Evolutionary conservation across 2,329 filamentous ascomycete genomes (phyloP).

Genomic region (Aurifilum marmelostoma): DNA sequence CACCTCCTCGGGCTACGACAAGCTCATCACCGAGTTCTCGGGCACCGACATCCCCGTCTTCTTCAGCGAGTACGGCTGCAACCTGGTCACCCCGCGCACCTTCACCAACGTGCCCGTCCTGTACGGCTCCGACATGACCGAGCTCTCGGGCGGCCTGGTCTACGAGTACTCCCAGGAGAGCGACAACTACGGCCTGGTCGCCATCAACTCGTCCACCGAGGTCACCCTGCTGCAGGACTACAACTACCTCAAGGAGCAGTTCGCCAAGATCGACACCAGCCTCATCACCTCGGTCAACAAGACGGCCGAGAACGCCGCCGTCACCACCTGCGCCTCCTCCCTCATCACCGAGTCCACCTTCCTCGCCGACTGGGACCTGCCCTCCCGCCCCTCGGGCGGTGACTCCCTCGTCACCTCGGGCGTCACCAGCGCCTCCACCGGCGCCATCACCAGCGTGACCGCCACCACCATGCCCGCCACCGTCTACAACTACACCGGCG

Average conservation of each 20-base stretch:
- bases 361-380: conserved; percentile 75
- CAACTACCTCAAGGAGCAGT: conserved; percentile 71
- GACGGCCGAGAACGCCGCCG: conserved; percentile 52
- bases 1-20: conserved; percentile 39
- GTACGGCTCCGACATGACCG: conserved; percentile 68
- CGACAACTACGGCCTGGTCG: conserved; percentile 64
- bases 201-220: conserved; percentile 57
- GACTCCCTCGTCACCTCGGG: conserved; percentile 74
- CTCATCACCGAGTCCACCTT: conserved; percentile 70
- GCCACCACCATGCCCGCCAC: conserved; percentile 29
- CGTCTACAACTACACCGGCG: conserved; percentile 28
- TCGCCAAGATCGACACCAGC: conserved; percentile 70
- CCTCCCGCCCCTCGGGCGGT: conserved; percentile 64
- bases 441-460: conserved; percentile 57
- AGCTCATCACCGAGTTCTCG: conserved; percentile 61
- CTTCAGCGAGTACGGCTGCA: conserved; percentile 79
- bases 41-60: conserved; percentile 71
- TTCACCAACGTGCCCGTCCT: conserved; percentile 74
- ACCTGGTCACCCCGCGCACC: conserved; percentile 64
- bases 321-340: conserved; percentile 63
- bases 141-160: conserved; percentile 70
- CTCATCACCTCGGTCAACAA: conserved; percentile 63
- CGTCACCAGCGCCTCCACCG: conserved; percentile 60
- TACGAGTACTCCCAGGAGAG: conserved; percentile 75
- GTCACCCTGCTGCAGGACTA: conserved; percentile 63